These are phyloP conservation scores for Acorus calamus DNA, from an alignment of 106 monocot species.

Conservation along the genomic window DNA sequence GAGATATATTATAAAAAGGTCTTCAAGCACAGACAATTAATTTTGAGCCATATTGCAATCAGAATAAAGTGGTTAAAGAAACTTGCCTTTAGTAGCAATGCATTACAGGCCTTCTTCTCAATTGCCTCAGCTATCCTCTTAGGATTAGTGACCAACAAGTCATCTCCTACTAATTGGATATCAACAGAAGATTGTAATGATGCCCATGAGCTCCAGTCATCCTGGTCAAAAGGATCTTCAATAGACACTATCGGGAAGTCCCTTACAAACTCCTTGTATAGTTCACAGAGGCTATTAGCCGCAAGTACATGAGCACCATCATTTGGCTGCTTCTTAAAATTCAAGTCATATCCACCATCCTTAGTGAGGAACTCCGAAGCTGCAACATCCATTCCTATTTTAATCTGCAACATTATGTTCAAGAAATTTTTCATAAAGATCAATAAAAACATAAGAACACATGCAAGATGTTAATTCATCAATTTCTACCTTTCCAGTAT, in stretches of 20 bases:
- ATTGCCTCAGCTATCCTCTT: slow-evolving; percentile 88
- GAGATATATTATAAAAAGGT: too few species aligned
- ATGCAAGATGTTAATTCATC: too few species aligned
- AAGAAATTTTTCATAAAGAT: background rate
- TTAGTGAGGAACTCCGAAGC: slow-evolving; percentile 90
- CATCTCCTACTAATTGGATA: slow-evolving; percentile 95
- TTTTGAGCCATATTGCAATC: background rate
- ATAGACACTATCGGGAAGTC: slow-evolving; percentile 99
- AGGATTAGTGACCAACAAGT: slow-evolving; percentile 93
- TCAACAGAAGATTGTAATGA: slow-evolving; percentile 69
- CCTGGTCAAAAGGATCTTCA: slow-evolving; percentile 97
- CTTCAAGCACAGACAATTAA: background rate
- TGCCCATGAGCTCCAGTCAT: slow-evolving; percentile 92
- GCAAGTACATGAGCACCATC: slow-evolving; percentile 66
- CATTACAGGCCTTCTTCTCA: slow-evolving; percentile 90
- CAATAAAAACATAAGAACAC: background rate
- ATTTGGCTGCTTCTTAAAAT: slow-evolving; percentile 96
- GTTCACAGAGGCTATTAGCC: slow-evolving; percentile 55
- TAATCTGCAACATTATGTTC: slow-evolving; percentile 41
- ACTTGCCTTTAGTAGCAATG: slow-evolving; percentile 66
- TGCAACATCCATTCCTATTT: slow-evolving; percentile 98
- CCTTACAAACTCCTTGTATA: slow-evolving; percentile 82
- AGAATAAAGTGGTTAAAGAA: background rate
- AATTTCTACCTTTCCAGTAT: slow-evolving; percentile 61
- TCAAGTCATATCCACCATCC: slow-evolving; percentile 73